Percentiles rank a stretch among this genome's conserved stretches.
Conservation (phyloP, 495 filamentous ascomycete species). For the Glonium stellatum region DNA sequence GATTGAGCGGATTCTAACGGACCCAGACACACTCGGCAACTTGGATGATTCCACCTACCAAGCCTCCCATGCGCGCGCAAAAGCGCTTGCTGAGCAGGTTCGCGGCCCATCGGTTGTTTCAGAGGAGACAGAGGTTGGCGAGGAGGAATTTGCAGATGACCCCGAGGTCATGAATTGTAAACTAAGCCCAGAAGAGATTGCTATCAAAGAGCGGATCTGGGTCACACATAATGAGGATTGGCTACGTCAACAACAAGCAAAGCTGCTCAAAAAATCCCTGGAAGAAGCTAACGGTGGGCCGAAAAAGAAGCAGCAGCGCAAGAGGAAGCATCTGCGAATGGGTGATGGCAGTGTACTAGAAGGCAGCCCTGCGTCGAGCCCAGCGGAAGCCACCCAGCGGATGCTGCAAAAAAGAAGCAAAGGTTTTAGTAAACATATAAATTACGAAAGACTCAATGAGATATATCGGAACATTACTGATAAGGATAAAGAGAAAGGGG, state of each 20-base stretch:
- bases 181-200: constrained; percentile 60
- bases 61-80: background rate
- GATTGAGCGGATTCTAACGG: constrained; percentile 20
- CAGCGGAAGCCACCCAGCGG: constrained; percentile 66
- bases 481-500: background rate
- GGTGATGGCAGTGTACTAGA: constrained; percentile 46
- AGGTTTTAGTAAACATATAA: constrained; percentile 72
- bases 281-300: constrained; percentile 40
- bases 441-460: constrained; percentile 50
- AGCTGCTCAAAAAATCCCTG: constrained; percentile 59
- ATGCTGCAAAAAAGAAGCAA: constrained; percentile 58
- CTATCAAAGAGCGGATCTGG: constrained; percentile 84
- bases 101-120: constrained; percentile 5
- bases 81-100: background rate
- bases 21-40: constrained; percentile 8
- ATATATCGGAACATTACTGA: constrained; percentile 1
- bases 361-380: constrained; percentile 47
- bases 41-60: constrained; percentile 5
- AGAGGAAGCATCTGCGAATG: constrained; percentile 48
- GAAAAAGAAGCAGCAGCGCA: constrained; percentile 16
- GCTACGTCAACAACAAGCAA: constrained; percentile 72
- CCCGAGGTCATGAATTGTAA: constrained; percentile 74
- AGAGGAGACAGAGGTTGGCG: constrained; percentile 50
- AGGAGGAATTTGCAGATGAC: constrained; percentile 76
- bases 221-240: constrained; percentile 88